Conservation (phyloP, 2,329 filamentous ascomycete species). For the Diaporthe sp. region DNA sequence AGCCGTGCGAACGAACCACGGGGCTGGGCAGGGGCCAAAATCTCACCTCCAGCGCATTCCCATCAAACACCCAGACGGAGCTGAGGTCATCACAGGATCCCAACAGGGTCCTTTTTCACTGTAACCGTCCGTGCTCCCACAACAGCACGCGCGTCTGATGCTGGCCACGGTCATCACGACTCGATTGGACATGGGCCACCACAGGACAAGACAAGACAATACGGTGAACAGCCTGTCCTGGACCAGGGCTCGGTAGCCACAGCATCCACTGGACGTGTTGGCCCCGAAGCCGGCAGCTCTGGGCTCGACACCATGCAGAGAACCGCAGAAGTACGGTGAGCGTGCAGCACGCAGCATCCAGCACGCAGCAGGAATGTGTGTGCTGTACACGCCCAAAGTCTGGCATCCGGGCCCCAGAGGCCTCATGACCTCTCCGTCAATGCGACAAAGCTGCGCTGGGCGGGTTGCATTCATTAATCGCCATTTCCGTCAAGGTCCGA, state of each 20-base stretch:
- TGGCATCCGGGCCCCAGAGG: slow-evolving; percentile 17
- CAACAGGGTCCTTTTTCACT: background rate
- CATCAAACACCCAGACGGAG: background rate
- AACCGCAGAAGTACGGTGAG: slow-evolving; percentile 40
- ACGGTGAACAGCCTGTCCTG: background rate
- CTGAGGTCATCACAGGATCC: slow-evolving; percentile 26
- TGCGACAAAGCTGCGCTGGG: slow-evolving; percentile 7
- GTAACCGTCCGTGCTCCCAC: background rate
- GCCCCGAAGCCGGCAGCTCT: slow-evolving; percentile 35
- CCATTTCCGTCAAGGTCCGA: slow-evolving; percentile 3
- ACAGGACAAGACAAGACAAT: background rate
- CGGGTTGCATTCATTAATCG: slow-evolving; percentile 4
- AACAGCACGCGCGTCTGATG: background rate
- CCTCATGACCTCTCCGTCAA: slow-evolving; percentile 25
- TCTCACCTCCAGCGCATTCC: slow-evolving; percentile 1
- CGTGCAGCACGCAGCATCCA: slow-evolving; percentile 25
- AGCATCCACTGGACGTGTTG: slow-evolving; percentile 9
- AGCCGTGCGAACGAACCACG: background rate
- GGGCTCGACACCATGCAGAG: slow-evolving; percentile 27
- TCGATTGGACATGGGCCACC: background rate
- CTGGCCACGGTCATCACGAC: background rate
- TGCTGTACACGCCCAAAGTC: slow-evolving; percentile 24
- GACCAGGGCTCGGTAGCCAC: slow-evolving; percentile 14
- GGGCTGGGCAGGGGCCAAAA: slow-evolving; percentile 16
- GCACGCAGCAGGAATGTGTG: slow-evolving; percentile 9